Evolutionary conservation across 2,329 filamentous ascomycete genomes (phyloP), one percentile per base, ranked within the genome.

Genomic region (Periconia sp.): DNA sequence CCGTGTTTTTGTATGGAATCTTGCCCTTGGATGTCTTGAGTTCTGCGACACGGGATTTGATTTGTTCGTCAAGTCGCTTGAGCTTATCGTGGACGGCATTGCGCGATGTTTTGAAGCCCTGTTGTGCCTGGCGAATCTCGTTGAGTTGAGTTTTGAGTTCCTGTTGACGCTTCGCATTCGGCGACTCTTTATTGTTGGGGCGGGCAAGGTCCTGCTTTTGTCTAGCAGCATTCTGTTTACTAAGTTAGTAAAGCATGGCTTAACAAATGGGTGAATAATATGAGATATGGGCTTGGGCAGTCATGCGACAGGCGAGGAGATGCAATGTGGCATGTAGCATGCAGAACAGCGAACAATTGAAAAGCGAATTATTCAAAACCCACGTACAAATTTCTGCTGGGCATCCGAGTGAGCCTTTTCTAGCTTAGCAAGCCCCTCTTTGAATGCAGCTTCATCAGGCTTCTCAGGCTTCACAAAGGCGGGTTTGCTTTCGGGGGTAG

Each of bases 1-100:
- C 92, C 50, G 85, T 84, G 64, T 81, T 91, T 84, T 94, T 96
- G 85, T 88, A 97, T 49, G 85, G 80, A 56, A 95, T 83, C 74
- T 91, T 90, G 76, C 85, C 84, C 68, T 90, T 89, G 60, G 90
- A 89, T 52, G 82, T 83, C 84, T 97, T 97, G 74, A 96, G 90
- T 78, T 97, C 92, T 62, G 83, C 80, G 63, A 95, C 87, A 62
- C 90, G 88, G 68, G 87, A 86, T 79, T 93, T 93, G 69, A 99
- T 81, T 73, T 92, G 89, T 72, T 92, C 88, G 66, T 97, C 92
- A 55, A 96, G 85, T 63, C 88, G 87, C 84, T 94, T 96, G 79
- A 97, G 90, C 79, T 95, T 91, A 68, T 97, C 92, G 68, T 91
- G 84, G 74, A 92, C 87, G 70, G 83, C 82, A 65, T 82, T 84